Conservation (phyloP, 1,284 basidiomycete species). For the Schizophyllum commune region DNA sequence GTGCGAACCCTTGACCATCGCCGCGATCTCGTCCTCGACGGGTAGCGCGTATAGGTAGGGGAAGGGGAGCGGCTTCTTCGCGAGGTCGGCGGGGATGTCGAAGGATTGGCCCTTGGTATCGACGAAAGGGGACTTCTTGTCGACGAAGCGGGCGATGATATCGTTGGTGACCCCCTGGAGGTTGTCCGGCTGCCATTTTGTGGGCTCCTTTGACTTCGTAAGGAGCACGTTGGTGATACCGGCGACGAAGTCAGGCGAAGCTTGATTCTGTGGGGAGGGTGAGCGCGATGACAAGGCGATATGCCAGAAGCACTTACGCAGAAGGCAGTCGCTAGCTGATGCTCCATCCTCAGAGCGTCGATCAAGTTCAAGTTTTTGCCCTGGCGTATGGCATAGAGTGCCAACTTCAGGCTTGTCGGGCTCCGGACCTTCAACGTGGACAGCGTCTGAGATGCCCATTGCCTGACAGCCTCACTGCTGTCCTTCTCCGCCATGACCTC, state of each 20-base stretch:
- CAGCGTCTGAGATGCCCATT: constrained; percentile 73
- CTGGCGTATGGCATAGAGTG: constrained; percentile 68
- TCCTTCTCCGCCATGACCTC: constrained; percentile 34
- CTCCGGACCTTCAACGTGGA: constrained; percentile 62
- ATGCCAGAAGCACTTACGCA: constrained; percentile 47
- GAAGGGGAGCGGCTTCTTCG: constrained; percentile 22
- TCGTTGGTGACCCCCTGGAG: constrained; percentile 50
- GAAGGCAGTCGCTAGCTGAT: constrained; percentile 72
- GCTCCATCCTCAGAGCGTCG: constrained; percentile 74
- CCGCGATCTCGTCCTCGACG: constrained; percentile 57
- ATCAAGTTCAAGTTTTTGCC: constrained; percentile 59
- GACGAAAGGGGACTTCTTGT: constrained; percentile 38
- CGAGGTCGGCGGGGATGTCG: constrained; percentile 32
- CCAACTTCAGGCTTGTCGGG: constrained; percentile 86
- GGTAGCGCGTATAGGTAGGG: constrained; percentile 58
- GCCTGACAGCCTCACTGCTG: constrained; percentile 36
- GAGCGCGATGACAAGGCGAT: constrained; percentile 10
- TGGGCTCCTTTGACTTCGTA: constrained; percentile 48
- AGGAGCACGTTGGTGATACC: constrained; percentile 75
- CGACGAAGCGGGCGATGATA: constrained; percentile 56
- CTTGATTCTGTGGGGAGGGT: constrained; percentile 46
- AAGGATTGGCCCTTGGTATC: constrained; percentile 30
- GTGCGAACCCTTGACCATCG: constrained; percentile 52
- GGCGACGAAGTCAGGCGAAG: constrained; percentile 73
- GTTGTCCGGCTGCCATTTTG: constrained; percentile 60